Evolutionary conservation across 2,329 filamentous ascomycete genomes (phyloP).

Genomic region (Conoideocrella luteorostrata): DNA sequence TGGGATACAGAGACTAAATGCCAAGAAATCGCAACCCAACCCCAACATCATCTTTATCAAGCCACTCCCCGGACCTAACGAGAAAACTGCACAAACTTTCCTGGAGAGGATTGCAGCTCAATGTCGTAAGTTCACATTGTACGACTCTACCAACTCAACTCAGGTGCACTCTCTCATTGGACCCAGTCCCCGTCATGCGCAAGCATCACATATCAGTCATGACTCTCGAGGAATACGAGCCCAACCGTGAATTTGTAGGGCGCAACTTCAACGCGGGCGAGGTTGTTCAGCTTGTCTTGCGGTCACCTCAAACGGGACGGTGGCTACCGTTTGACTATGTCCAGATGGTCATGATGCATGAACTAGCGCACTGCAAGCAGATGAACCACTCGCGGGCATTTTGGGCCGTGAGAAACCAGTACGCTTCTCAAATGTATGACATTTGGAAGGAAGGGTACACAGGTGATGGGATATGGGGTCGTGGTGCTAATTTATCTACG

Average conservation of each 20-base stretch:
- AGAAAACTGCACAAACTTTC: constrained; percentile 60
- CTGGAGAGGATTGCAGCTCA: constrained; percentile 74
- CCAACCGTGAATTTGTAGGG: constrained; percentile 76
- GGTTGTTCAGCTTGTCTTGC: constrained; percentile 77
- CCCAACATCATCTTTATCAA: constrained; percentile 80
- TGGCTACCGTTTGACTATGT: constrained; percentile 83
- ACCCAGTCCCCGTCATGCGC: constrained; percentile 60
- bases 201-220: constrained; percentile 58
- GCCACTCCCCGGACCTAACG: constrained; percentile 59
- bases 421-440: constrained; percentile 61
- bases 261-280: constrained; percentile 89
- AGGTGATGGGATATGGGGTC: constrained; percentile 79
- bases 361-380: constrained; percentile 80
- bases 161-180: neutral
- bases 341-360: constrained; percentile 95
- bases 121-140: constrained; percentile 47
- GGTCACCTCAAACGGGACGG: constrained; percentile 52
- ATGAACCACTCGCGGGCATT: constrained; percentile 85
- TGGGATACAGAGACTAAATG: constrained; percentile 74
- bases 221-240: constrained; percentile 73
- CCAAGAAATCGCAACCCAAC: constrained; percentile 67
- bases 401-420: constrained; percentile 71
- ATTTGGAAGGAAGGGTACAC: constrained; percentile 67
- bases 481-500: constrained; percentile 56
- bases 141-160: neutral